Evolutionary conservation across 306 rosid species (phyloP), one percentile per base, ranked within the genome.

Genomic region (Corylus avellana): DNA sequence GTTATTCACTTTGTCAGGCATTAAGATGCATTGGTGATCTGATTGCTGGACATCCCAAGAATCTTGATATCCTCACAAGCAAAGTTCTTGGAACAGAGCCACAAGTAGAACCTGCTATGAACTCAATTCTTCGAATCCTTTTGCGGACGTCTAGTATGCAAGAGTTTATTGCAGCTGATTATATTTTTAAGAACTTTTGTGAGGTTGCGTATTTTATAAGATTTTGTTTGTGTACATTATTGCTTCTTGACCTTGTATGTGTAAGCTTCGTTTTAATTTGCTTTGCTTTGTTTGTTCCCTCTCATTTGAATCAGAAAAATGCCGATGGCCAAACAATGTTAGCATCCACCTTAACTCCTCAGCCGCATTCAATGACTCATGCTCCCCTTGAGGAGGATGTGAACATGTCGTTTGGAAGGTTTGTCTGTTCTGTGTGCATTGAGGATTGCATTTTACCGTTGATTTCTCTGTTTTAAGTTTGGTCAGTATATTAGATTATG

Each of bases 361-460:
- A 94, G 62, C 97, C 98, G 1, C 85, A 89, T 79, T 86, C 90
- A 72, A 79, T 90, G 90, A 87, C 85, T 77, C 88, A 84, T 83
- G 91, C 92, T 44, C 87, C 86, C 22, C 81, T 83, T 75, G 97
- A 94, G 83, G 98, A 91, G 61, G 98, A 94, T 83, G 89, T 92
- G 71, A 87, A 91, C 84, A 91, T 94, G 98, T 89, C 98, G 37
- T 94, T 92, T 88, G 98, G 98, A 91, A 94, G 97, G 98, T 94
- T 81, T 73, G 87, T 88, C 76, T 78, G 80, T 77, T 56, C 73
- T 13, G 67, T 42, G 69, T 85, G 47, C 79, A 56, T 80, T 72
- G 51, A 35, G 62, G 67, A 78, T 18, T 75, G 53, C 72, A 10
- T 46, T 75, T 75, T 27, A 49, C 39, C 68, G 14, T 48, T 76